Evolutionary conservation across 1,284 basidiomycete genomes (phyloP).

Genomic region (Cutaneotrichosporon daszewskae): DNA sequence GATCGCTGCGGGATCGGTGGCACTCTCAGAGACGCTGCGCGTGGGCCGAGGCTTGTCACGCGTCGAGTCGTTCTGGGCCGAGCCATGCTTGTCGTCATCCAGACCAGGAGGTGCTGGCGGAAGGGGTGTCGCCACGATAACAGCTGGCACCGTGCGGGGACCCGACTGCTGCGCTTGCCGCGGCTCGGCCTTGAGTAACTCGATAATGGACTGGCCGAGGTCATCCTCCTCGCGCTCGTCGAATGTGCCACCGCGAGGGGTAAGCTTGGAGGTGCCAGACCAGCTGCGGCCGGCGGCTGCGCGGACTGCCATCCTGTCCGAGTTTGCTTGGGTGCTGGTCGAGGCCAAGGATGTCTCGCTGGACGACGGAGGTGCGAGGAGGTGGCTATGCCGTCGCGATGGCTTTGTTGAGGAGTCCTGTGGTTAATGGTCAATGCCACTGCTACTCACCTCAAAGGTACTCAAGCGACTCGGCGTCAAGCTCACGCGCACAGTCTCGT

Average conservation of each 20-base stretch:
- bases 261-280: constrained; percentile 3
- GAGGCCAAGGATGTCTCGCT: constrained; percentile 15
- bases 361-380: constrained; percentile 9
- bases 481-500: constrained; percentile 87
- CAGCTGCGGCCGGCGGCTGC: constrained; percentile 11
- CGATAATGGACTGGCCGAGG: constrained; percentile 4
- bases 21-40: too few relatives aligned
- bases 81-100: too few relatives aligned
- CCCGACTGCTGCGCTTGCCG: too few relatives aligned
- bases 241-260: constrained; percentile 29
- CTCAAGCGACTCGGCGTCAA: constrained; percentile 85
- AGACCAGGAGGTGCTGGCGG: too few relatives aligned
- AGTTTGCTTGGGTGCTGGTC: constrained; percentile 10
- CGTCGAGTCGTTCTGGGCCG: too few relatives aligned
- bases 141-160: constrained; percentile 32
- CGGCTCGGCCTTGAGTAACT: constrained; percentile 6
- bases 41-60: too few relatives aligned
- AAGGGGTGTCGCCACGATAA: constrained; percentile 31
- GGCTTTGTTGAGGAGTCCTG: neutral
- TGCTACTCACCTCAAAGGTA: constrained; percentile 70
- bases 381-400: neutral
- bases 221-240: constrained; percentile 34
- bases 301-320: constrained; percentile 7
- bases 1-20: too few relatives aligned
- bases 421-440: neutral